Evolutionary conservation across 2,329 filamentous ascomycete genomes (phyloP), one percentile per base, ranked within the genome.

Genomic region (Lachnellula cervina): DNA sequence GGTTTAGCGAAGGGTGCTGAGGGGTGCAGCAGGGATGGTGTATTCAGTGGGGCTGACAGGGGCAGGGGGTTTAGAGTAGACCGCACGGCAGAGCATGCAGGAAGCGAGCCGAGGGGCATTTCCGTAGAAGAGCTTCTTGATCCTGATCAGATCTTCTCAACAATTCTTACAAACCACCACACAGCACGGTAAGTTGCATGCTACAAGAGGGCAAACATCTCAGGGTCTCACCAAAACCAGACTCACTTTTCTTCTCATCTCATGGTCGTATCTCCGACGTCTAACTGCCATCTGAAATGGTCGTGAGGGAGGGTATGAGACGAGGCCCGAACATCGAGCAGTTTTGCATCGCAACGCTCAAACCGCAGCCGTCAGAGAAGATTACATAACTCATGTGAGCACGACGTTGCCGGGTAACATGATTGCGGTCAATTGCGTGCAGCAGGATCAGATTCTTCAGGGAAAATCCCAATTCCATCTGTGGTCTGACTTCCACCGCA

Each of bases 281-380:
- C 45, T 43, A 13, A 44, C 51, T 34, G 40, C 51, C 55, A 51
- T 57, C 55, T 49, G 51, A 54, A 51, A 32, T 48, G 42, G 42
- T 11, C 14, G 28, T 17, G 21, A 49, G 51, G 50, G 35, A 9
- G 49, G 35, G 23, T 47, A 32, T 58, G 56, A 58, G 52, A 58
- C 56, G 52, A 42, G 49, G 49, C 45, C 52, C 52, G 51, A 21
- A 53, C 52, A 44, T 45, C 34, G 21, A 28, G 14, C 45, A 6
- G 56, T 58, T 58, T 58, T 50, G 50, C 45, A 45, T 51, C 34
- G 21, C 8, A 25, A 17, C 19, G 14, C 37, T 55, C 52, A 58
- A 58, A 58, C 56, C 34, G 44, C 32, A 13, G 43, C 48, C 50
- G 56, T 51, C 42, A 14, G 43, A 58, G 56, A 55, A 52, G 49